phyloP scores from a whole-genome alignment of 805 yeast species.

The Teunomyces cretensis region DNA sequence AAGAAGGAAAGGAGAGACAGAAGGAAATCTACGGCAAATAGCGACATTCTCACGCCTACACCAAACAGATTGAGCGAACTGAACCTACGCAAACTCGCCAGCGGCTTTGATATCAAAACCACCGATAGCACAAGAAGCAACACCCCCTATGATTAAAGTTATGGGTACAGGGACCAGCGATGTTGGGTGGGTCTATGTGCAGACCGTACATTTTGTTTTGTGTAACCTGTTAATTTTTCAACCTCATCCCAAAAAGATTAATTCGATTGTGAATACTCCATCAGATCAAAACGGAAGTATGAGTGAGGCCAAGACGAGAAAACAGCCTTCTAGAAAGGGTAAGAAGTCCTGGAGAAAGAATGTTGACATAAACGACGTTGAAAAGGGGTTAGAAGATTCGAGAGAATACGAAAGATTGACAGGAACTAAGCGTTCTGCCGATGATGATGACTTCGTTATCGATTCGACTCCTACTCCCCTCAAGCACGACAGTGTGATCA shows the following conservation, averaged over 20 bases:
- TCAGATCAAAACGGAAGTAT: background rate
- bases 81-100: conserved; percentile 15
- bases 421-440: conserved; percentile 44
- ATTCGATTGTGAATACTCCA: background rate
- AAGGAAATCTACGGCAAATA: background rate
- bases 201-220: background rate
- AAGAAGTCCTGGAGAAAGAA: conserved; percentile 92
- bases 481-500: conserved; percentile 14
- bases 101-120: conserved; percentile 2
- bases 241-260: conserved; percentile 5
- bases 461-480: conserved; percentile 34
- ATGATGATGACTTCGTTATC: conserved; percentile 53
- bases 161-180: no score
- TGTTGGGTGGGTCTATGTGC: no score
- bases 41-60: conserved; percentile 5
- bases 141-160: conserved; percentile 1
- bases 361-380: conserved; percentile 81
- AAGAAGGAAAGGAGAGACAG: background rate
- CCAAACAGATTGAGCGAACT: conserved; percentile 18
- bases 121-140: background rate
- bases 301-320: conserved; percentile 33
- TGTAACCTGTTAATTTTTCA: background rate
- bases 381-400: conserved; percentile 62
- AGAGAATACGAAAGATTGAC: conserved; percentile 59
- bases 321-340: conserved; percentile 86